phyloP scores from a whole-genome alignment of 129 eudicot genomes.

The Kitagawia praeruptora region DNA sequence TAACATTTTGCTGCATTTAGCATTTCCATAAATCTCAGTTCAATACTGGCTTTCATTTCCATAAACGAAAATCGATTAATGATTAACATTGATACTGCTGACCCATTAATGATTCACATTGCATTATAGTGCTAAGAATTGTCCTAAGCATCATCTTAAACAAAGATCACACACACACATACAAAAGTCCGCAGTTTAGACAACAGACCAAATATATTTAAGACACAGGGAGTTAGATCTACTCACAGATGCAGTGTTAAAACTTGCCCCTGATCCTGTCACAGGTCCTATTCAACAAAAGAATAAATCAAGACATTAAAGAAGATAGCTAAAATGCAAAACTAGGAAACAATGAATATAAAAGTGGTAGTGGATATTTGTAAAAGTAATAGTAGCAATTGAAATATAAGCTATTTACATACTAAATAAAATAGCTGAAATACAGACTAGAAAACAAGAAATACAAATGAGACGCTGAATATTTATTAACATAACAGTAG shows the following conservation, averaged over 20 bases:
- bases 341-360: not conserved
- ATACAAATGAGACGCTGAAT: not conserved
- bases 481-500: not conserved
- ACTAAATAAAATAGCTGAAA: not conserved
- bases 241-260: conserved; percentile 67
- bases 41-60: not conserved
- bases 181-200: not conserved
- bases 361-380: not conserved
- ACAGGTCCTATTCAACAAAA: conserved; percentile 57
- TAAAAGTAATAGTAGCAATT: not conserved
- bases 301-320: not conserved
- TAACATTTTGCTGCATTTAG: not conserved
- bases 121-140: not conserved
- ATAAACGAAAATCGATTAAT: not conserved
- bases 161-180: not conserved
- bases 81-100: not conserved
- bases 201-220: not conserved
- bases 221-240: not conserved
- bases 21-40: not conserved
- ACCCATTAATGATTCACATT: not conserved
- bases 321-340: not conserved
- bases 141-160: not conserved
- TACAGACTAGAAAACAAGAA: not conserved
- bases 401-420: not conserved
- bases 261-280: conserved; percentile 84